Base-by-base conservation (phyloP, 2,329 filamentous ascomycete species). In the Aphanocladium album region DNA sequence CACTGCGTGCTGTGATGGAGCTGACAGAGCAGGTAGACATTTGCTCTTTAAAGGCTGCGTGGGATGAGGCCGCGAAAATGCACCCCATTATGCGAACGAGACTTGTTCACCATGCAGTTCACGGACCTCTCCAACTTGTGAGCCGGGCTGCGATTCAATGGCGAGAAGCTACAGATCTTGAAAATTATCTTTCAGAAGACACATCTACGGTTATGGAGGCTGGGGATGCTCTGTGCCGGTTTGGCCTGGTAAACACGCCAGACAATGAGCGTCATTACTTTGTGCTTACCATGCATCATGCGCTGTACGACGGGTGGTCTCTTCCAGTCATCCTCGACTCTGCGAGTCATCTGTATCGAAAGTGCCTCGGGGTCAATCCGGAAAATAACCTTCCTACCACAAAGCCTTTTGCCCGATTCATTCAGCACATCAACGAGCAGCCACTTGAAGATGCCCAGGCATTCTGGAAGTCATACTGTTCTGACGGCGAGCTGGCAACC, bases 251-350 rank as follows among this genome's bases (percentile, higher is more conserved):
- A 1, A n/a, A 45, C 14, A 3, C 11, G 5, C 35, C 12, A 1
- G 55, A 41, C 2, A 16, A 68, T 17, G 61, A 56, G 1, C 11
- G 50, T 5, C 54, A 30, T 5, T 54, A 33, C 5, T 62, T 67
- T 21, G 37, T 64, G 14, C 67, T 58, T 62, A 61, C 57, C 9
- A 62, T 66, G 14, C 67, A 68, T 45, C 80, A 83, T 63, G 75
- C 76, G 9, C 67, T 82, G 0, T 83, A 82, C 60, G 80, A 83
- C 57, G 80, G 80, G 16, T 81, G 79, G 79, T 78, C 75, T 0
- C 74, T 79, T 74, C 73, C 75, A 4, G 66, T 80, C 11, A 52
- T 69, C 2, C 43, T 69, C 16, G 57, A 64, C 12, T 25, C 56
- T 2, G 43, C 64, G 1, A 50, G 59, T 11, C 45, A 62, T 30